phyloP scores from a whole-genome alignment of 1,139 yeast genomes.

The Candida tropicalis region DNA sequence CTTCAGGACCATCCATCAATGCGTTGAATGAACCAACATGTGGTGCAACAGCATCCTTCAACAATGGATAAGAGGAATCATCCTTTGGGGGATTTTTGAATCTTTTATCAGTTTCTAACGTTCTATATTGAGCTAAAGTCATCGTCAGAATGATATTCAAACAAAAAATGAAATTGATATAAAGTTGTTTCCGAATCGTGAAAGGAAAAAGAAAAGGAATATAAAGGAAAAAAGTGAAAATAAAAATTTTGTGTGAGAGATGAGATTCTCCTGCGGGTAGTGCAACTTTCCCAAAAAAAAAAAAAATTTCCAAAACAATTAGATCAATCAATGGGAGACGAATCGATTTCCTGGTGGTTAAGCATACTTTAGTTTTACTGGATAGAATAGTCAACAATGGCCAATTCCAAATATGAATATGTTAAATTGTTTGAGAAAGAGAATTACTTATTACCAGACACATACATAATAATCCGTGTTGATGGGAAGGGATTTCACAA shows the following conservation, averaged over 20 bases:
- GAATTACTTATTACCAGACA: constrained; percentile 71
- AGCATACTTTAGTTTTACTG: no score
- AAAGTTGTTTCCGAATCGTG: no score
- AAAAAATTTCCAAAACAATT: background rate
- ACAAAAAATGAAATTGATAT: constrained; percentile 2
- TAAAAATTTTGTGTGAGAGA: constrained; percentile 11
- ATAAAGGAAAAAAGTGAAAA: background rate
- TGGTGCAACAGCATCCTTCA: constrained; percentile 88
- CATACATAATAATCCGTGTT: constrained; percentile 79
- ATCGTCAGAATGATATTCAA: constrained; percentile 4
- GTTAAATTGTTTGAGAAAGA: constrained; percentile 82
- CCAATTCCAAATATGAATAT: constrained; percentile 81
- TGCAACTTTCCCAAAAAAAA: background rate
- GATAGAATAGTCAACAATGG: constrained; percentile 53
- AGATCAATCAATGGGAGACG: background rate
- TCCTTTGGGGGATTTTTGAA: constrained; percentile 90
- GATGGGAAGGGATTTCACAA: constrained; percentile 96
- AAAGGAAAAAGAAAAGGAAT: background rate
- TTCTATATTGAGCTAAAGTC: constrained; percentile 60
- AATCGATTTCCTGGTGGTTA: no score
- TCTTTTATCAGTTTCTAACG: constrained; percentile 84
- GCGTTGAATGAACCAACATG: constrained; percentile 97
- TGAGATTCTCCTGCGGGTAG: constrained; percentile 9
- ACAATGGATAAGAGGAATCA: constrained; percentile 76
- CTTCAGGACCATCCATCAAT: constrained; percentile 81